These are phyloP conservation scores for Suillus sp. DNA, from an alignment of 768 basidiomycete genomes.

Conservation along the genomic window DNA sequence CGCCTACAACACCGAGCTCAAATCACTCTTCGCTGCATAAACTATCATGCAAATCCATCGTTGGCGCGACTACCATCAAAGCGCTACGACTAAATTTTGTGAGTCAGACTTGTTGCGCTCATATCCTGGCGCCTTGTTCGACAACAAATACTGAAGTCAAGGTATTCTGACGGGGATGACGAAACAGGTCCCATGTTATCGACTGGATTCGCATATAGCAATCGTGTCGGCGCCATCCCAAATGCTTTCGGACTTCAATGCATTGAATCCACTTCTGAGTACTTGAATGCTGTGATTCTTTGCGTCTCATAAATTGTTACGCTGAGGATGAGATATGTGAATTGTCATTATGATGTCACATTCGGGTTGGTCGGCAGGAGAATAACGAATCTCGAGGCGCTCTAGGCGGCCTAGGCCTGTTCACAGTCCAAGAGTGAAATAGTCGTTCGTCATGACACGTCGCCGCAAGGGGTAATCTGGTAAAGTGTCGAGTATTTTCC, in stretches of 20 bases:
- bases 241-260: too few relatives aligned
- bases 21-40: background rate
- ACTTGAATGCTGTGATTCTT: background rate
- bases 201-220: background rate
- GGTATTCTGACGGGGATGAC: background rate
- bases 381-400: background rate
- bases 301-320: background rate
- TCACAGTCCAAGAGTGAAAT: background rate
- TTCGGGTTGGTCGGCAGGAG: background rate
- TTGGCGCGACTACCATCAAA: too few relatives aligned
- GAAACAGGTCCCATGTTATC: background rate
- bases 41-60: background rate
- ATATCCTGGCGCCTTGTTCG: background rate
- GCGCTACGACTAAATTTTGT: too few relatives aligned
- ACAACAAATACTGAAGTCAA: background rate
- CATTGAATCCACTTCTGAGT: too few relatives aligned
- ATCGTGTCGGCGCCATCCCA: background rate
- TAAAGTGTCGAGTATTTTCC: background rate
- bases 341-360: background rate
- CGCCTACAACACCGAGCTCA: too few relatives aligned
- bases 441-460: background rate
- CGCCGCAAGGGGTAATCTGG: background rate
- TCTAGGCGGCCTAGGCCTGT: background rate
- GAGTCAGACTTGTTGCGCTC: background rate
- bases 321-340: too few relatives aligned